Evolutionary conservation across 495 filamentous ascomycete species (phyloP).

Genomic region (Ascobolus immersus): DNA sequence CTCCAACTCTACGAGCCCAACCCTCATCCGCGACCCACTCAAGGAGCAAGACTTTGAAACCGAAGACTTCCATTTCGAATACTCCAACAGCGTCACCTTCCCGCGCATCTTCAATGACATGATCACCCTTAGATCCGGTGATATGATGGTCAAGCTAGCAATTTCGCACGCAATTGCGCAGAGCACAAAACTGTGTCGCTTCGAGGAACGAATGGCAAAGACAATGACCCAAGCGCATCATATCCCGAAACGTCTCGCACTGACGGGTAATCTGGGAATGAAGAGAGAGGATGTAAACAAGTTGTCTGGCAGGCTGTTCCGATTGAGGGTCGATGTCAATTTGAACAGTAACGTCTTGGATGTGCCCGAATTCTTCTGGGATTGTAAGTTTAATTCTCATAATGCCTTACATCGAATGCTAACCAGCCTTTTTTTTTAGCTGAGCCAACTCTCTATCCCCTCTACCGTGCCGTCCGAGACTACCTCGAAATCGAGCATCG

Average conservation of each 20-base stretch:
- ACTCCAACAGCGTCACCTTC: constrained; percentile 55
- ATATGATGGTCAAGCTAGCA: constrained; percentile 96
- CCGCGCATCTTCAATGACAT: constrained; percentile 93
- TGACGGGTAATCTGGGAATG: constrained; percentile 80
- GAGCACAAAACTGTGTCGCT: constrained; percentile 88
- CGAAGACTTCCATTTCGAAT: constrained; percentile 97
- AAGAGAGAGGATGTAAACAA: constrained; percentile 72
- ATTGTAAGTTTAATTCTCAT: too few relatives aligned
- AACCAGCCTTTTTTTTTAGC: too few relatives aligned
- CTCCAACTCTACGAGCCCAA: constrained; percentile 21
- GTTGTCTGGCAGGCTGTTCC: constrained; percentile 74
- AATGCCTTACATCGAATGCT: too few relatives aligned
- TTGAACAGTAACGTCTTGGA: constrained; percentile 91
- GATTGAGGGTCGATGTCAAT: constrained; percentile 88
- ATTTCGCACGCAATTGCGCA: constrained; percentile 95
- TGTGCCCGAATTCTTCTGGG: constrained; percentile 98
- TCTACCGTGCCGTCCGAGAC: constrained; percentile 84
- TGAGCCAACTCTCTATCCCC: constrained; percentile 78
- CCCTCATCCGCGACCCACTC: constrained; percentile 20
- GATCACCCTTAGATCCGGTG: constrained; percentile 82
- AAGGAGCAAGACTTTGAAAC: constrained; percentile 66
- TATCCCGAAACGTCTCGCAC: constrained; percentile 62
- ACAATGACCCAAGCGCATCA: constrained; percentile 86
- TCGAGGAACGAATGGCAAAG: constrained; percentile 85
- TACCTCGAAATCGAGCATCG: constrained; percentile 93